phyloP scores from a whole-genome alignment of 148 eudicot species.

The Heliamphora exappendiculata region DNA sequence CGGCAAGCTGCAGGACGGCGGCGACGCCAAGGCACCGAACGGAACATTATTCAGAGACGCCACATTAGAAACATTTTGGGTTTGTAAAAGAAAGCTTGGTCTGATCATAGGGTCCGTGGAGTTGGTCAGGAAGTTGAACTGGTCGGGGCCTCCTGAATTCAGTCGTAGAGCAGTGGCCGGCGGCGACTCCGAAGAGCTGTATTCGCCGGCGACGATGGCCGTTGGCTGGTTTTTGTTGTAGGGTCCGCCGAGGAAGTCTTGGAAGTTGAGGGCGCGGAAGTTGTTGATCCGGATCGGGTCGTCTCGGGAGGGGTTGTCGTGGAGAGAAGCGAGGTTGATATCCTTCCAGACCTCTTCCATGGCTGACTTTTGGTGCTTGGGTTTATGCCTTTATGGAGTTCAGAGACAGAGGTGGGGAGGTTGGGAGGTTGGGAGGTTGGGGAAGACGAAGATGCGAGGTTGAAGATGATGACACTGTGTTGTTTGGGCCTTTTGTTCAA shows the following conservation, averaged over 20 bases:
- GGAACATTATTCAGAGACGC: neutral
- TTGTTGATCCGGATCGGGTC: constrained; percentile 11
- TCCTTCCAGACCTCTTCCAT: constrained; percentile 47
- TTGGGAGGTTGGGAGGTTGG: no score
- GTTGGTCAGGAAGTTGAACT: neutral
- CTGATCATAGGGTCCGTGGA: neutral
- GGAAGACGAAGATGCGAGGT: no score
- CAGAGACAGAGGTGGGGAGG: no score
- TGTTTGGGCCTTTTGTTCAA: no score
- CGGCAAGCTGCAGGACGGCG: neutral
- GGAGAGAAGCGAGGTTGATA: constrained; percentile 24
- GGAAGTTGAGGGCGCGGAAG: constrained; percentile 16
- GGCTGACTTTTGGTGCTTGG: neutral
- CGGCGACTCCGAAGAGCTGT: constrained; percentile 5
- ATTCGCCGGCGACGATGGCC: neutral
- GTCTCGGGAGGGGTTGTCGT: neutral
- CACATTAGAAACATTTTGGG: neutral
- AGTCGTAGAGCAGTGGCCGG: constrained; percentile 20
- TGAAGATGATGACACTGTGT: no score
- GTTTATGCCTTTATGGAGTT: no score
- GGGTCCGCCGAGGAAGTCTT: constrained; percentile 34
- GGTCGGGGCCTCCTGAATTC: constrained; percentile 17
- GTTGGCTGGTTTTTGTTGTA: constrained; percentile 6
- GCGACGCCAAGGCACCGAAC: constrained; percentile 18
- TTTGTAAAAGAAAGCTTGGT: neutral